Percentiles rank a stretch among this genome's conserved stretches.
These are phyloP conservation scores for Akanthomyces uredinophilus DNA, from an alignment of 2,329 filamentous ascomycete species.

Conservation along the genomic window DNA sequence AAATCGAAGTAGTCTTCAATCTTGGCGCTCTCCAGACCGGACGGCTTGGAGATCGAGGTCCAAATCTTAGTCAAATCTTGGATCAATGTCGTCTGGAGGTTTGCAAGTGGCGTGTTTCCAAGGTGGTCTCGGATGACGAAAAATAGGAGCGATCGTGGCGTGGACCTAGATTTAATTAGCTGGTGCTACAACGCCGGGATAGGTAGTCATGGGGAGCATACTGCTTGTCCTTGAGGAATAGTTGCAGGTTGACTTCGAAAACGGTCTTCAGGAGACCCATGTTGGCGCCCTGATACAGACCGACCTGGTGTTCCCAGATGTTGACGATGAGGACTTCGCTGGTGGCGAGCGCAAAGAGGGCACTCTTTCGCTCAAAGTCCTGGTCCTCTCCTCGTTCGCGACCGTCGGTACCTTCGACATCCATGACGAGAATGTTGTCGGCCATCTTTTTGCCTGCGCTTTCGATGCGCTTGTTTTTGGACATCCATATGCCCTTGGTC, in stretches of 20 bases:
- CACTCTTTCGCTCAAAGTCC: slow-evolving; percentile 98
- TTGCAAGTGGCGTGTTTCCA: slow-evolving; percentile 82
- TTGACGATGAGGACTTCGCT: slow-evolving; percentile 98
- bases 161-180: slow-evolving; percentile 53
- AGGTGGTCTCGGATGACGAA: slow-evolving; percentile 98
- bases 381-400: slow-evolving; percentile 96
- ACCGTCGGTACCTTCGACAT: slow-evolving; percentile 96
- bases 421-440: slow-evolving; percentile 98
- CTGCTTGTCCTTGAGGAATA: slow-evolving; percentile 95
- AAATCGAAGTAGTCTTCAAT: slow-evolving; percentile 99
- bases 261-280: slow-evolving; percentile 99
- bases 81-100: slow-evolving; percentile 83
- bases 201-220: slow-evolving; percentile 39
- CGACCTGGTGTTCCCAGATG: slow-evolving; percentile 99
- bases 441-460: slow-evolving; percentile 64
- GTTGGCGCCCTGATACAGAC: slow-evolving; percentile 95
- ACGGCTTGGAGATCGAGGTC: slow-evolving; percentile 85
- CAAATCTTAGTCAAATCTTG: slow-evolving; percentile 91
- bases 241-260: slow-evolving; percentile 95
- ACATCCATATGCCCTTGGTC: slow-evolving; percentile 99
- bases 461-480: slow-evolving; percentile 76
- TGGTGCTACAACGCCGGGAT: neutral
- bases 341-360: slow-evolving; percentile 91
- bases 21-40: slow-evolving; percentile 77
- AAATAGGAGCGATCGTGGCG: slow-evolving; percentile 86